These are phyloP conservation scores for Alternaria gansuensis DNA, from an alignment of 2,329 filamentous ascomycete genomes.

Conservation along the genomic window DNA sequence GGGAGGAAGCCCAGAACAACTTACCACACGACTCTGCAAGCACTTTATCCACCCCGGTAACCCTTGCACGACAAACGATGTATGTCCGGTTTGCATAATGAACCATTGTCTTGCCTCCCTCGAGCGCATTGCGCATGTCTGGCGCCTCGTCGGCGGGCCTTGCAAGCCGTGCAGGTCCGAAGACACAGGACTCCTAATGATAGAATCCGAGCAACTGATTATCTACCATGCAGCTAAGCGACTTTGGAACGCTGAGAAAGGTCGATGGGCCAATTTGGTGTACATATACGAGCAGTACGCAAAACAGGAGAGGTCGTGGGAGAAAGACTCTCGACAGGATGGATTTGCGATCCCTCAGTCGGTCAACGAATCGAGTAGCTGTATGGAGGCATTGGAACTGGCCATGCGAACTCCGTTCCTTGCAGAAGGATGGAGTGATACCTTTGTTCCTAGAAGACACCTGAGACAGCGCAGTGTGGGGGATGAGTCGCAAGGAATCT, in stretches of 20 bases:
- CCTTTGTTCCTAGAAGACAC: not conserved
- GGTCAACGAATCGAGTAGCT: slow-evolving; percentile 1
- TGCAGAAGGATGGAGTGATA: slow-evolving; percentile 6
- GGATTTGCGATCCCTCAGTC: not conserved
- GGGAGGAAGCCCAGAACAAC: not conserved
- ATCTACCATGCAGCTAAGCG: not conserved
- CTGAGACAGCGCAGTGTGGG: not conserved
- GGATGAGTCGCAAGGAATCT: not conserved
- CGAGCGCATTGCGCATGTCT: slow-evolving; percentile 8
- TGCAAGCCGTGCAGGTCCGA: not conserved
- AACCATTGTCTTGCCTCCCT: slow-evolving; percentile 8
- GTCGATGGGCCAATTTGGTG: slow-evolving; percentile 9
- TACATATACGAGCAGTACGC: not conserved
- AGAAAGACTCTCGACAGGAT: not conserved
- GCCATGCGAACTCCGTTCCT: not conserved
- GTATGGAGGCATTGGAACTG: slow-evolving; percentile 1
- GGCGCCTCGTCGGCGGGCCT: slow-evolving; percentile 5
- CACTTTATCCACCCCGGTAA: slow-evolving; percentile 7
- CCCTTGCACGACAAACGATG: not conserved
- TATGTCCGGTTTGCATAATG: slow-evolving; percentile 11
- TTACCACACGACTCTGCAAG: slow-evolving; percentile 5
- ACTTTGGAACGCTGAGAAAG: slow-evolving; percentile 11
- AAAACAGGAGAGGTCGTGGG: not conserved
- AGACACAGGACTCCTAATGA: not conserved
- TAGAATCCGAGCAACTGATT: not conserved